A percentile compares a stretch with the other conserved stretches of the same genome.
phyloP scores from a whole-genome alignment of 2,329 filamentous ascomycete genomes.

The Monilinia fructicola region DNA sequence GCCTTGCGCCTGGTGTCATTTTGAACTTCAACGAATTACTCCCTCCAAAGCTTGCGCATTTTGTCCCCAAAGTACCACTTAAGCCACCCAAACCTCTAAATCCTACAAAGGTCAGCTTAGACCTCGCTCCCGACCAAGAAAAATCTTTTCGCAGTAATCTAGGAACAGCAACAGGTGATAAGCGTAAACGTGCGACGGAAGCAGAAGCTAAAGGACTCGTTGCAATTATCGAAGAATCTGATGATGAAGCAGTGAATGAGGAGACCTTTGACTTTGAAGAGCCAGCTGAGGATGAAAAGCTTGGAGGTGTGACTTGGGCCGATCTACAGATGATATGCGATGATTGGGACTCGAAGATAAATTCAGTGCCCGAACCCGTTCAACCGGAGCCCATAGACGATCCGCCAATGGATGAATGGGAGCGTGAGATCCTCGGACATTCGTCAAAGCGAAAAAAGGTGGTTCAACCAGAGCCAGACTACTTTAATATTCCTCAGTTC shows the following conservation, averaged over 20 bases:
- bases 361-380: constrained; percentile 37
- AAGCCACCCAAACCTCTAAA: constrained; percentile 81
- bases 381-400: constrained; percentile 41
- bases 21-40: constrained; percentile 82
- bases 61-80: constrained; percentile 72
- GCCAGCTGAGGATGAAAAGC: constrained; percentile 56
- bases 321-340: constrained; percentile 84
- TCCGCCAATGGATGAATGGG: constrained; percentile 60
- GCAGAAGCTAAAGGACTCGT: constrained; percentile 51
- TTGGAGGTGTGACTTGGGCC: constrained; percentile 73
- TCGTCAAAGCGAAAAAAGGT: constrained; percentile 67
- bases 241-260: constrained; percentile 45
- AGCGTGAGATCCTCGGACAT: constrained; percentile 53
- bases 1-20: constrained; percentile 72
- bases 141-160: constrained; percentile 73
- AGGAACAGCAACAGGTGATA: constrained; percentile 53
- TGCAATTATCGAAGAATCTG: constrained; percentile 44
- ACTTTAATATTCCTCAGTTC: constrained; percentile 59
- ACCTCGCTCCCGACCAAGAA: constrained; percentile 83
- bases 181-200: constrained; percentile 58
- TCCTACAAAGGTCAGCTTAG: constrained; percentile 84
- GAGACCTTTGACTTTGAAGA: constrained; percentile 53
- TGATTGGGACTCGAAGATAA: constrained; percentile 73
- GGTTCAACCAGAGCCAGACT: constrained; percentile 50
- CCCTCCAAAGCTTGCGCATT: constrained; percentile 74